These are phyloP conservation scores for Euphorbia celastroides DNA, from an alignment of 441 rosid species.

Conservation along the genomic window DNA sequence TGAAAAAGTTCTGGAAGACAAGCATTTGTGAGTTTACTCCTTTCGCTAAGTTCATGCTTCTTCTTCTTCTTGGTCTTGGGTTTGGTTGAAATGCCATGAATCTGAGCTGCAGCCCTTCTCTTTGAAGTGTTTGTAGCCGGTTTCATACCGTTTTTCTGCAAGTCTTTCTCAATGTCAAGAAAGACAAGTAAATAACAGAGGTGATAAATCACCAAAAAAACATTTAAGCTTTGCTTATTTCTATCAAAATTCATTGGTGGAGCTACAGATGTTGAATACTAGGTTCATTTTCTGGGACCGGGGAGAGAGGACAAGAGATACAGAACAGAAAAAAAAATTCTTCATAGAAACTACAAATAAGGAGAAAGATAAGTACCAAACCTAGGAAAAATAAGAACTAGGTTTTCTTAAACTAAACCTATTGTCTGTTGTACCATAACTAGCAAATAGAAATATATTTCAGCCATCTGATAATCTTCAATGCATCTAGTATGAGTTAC, in stretches of 20 bases:
- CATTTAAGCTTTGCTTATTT: too few species aligned
- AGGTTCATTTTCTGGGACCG: background rate
- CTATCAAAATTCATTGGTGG: background rate
- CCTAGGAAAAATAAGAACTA: too few species aligned
- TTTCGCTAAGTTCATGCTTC: conserved; percentile 77
- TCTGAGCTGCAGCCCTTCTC: conserved; percentile 81
- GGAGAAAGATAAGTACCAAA: background rate
- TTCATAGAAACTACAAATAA: too few species aligned
- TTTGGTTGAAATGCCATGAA: conserved; percentile 51
- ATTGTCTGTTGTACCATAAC: too few species aligned
- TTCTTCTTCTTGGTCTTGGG: conserved; percentile 71
- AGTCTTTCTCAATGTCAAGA: conserved; percentile 82
- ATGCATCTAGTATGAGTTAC: background rate
- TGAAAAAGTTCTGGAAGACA: conserved; percentile 88
- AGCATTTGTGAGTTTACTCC: conserved; percentile 78
- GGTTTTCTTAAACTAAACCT: too few species aligned
- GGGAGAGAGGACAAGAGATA: background rate
- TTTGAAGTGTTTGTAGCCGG: conserved; percentile 73
- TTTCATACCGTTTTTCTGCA: conserved; percentile 75
- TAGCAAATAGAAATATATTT: too few species aligned
- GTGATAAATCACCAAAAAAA: too few species aligned
- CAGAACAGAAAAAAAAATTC: background rate
- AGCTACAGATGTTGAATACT: background rate
- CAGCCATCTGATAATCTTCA: background rate
- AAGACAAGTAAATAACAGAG: too few species aligned